Conservation (phyloP, 768 basidiomycete genomes). For the Gelatoporia subvermispora region DNA sequence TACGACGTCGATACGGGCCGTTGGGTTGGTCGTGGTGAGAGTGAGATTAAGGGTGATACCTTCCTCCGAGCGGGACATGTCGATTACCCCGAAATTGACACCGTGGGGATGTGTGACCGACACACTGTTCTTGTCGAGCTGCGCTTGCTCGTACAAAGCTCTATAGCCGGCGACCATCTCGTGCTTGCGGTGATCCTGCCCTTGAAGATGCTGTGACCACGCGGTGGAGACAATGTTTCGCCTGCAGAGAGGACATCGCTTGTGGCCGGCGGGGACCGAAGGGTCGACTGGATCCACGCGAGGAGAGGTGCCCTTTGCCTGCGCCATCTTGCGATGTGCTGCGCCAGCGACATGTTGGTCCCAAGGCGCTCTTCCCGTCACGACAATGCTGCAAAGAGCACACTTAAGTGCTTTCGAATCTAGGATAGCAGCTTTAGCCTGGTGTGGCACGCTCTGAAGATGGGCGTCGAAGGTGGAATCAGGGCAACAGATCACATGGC, state of each 20-base stretch:
- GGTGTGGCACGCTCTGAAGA: constrained; percentile 7
- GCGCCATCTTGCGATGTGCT: not conserved
- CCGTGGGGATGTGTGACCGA: constrained; percentile 27
- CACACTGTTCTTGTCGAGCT: constrained; percentile 51
- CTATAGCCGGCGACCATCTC: constrained; percentile 36
- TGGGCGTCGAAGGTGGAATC: constrained; percentile 5
- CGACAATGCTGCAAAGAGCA: constrained; percentile 4
- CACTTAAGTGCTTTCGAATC: constrained; percentile 2
- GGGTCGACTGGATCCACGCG: constrained; percentile 29
- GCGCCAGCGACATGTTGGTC: not conserved
- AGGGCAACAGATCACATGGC: constrained; percentile 10
- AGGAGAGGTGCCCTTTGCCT: not conserved
- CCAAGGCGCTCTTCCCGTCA: constrained; percentile 1
- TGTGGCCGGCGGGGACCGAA: constrained; percentile 14
- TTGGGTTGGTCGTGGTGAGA: constrained; percentile 10
- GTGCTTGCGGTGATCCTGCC: constrained; percentile 30
- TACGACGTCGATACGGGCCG: constrained; percentile 8
- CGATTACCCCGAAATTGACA: constrained; percentile 49
- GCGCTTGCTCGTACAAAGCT: constrained; percentile 44
- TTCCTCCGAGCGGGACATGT: constrained; percentile 25
- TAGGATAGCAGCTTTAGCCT: not conserved
- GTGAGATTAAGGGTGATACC: constrained; percentile 9
- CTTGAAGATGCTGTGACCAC: constrained; percentile 33
- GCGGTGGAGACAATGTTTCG: constrained; percentile 20
- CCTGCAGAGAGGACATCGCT: constrained; percentile 28